Conservation (phyloP, 2,329 filamentous ascomycete species). For the Truncatella angustata region DNA sequence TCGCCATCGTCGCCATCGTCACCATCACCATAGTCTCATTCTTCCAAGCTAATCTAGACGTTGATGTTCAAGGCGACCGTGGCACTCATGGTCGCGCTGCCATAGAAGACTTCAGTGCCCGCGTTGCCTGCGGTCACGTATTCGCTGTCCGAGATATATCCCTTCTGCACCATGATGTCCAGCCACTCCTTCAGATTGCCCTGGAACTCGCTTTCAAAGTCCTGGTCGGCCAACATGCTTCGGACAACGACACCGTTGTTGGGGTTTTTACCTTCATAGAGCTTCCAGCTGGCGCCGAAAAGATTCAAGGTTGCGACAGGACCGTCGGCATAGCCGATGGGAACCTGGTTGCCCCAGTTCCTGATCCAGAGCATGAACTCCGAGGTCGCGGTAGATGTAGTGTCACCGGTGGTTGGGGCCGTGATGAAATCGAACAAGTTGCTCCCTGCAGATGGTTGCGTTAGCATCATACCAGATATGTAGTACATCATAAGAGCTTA, state of each 20-base stretch:
- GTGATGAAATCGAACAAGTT: conserved; percentile 23
- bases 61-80: conserved; percentile 7
- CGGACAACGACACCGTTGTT: conserved; percentile 19
- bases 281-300: conserved; percentile 19
- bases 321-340: conserved; percentile 18
- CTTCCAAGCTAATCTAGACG: too few relatives aligned
- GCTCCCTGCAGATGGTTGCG: conserved; percentile 11
- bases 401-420: conserved; percentile 15
- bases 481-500: neutral
- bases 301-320: conserved; percentile 18
- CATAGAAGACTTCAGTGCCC: conserved; percentile 22
- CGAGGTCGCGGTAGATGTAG: conserved; percentile 12
- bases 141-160: conserved; percentile 15
- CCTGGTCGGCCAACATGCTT: conserved; percentile 16
- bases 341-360: conserved; percentile 21
- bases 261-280: conserved; percentile 22
- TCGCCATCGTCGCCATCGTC: too few relatives aligned
- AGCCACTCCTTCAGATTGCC: conserved; percentile 22
- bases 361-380: conserved; percentile 24
- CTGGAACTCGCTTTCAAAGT: conserved; percentile 18
- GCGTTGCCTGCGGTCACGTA: conserved; percentile 21
- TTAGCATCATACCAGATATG: neutral
- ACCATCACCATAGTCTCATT: too few relatives aligned
- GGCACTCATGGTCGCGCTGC: conserved; percentile 10
- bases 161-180: conserved; percentile 15